Conservation (phyloP, 78 protist genomes). For the Dictyostelium discoideum region DNA sequence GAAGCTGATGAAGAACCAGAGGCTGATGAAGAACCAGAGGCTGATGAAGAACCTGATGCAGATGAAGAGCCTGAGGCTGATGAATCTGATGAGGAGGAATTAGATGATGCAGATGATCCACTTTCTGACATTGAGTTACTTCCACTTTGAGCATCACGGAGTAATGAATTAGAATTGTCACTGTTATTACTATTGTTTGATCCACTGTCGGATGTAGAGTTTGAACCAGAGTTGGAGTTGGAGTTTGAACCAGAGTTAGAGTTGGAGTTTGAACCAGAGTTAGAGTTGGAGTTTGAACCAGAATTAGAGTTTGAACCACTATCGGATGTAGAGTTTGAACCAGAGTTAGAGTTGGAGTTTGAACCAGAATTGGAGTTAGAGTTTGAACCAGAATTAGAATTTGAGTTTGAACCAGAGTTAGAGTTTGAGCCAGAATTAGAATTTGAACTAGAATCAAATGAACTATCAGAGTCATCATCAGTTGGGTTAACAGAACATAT, state of each 20-base stretch:
- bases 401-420: not conserved
- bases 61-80: not conserved
- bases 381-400: no score
- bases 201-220: not conserved
- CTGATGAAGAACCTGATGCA: not conserved
- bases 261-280: not conserved
- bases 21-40: not conserved
- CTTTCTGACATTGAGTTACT: not conserved
- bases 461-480: not conserved
- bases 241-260: not conserved
- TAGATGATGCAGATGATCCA: not conserved
- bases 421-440: not conserved
- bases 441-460: not conserved
- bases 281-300: not conserved
- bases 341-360: not conserved
- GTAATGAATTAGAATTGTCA: not conserved
- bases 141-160: not conserved
- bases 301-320: not conserved
- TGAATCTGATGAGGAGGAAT: not conserved
- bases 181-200: not conserved
- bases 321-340: not conserved
- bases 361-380: not conserved
- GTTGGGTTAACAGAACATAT: conserved; percentile 5
- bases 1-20: not conserved
- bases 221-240: not conserved